These are phyloP conservation scores for Naumovozyma castellii DNA, from an alignment of 805 yeast species.

Conservation along the genomic window DNA sequence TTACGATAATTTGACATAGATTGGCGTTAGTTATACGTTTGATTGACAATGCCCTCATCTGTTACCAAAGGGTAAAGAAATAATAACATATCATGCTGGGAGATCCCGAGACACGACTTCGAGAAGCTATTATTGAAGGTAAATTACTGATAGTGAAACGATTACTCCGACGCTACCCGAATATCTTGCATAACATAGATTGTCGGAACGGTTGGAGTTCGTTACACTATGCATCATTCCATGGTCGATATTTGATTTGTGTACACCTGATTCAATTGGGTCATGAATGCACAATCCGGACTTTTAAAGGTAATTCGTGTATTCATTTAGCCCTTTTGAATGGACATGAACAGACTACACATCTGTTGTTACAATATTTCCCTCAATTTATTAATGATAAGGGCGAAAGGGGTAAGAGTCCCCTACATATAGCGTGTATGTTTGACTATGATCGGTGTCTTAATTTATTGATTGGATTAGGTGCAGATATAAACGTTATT, in stretches of 20 bases:
- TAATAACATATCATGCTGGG: conserved; percentile 19
- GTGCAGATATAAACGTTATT: conserved; percentile 64
- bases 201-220: conserved; percentile 73
- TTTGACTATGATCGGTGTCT: conserved; percentile 55
- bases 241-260: conserved; percentile 64
- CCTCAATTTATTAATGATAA: conserved; percentile 42
- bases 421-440: conserved; percentile 59
- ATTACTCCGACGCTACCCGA: conserved; percentile 58
- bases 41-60: no score
- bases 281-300: conserved; percentile 42
- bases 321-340: conserved; percentile 59
- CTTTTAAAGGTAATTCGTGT: conserved; percentile 52
- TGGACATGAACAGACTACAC: conserved; percentile 65
- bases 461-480: conserved; percentile 55
- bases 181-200: conserved; percentile 57
- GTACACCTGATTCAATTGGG: conserved; percentile 47
- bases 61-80: no score
- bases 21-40: no score
- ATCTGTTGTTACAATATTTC: conserved; percentile 58
- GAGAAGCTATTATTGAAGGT: conserved; percentile 57
- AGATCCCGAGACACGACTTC: conserved; percentile 56
- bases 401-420: conserved; percentile 44
- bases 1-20: no score
- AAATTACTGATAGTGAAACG: conserved; percentile 55
- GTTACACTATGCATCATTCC: conserved; percentile 68